Evolutionary conservation across 257 asterid species (phyloP), one percentile per base, ranked within the genome.

Genomic region (Petrea volubilis): DNA sequence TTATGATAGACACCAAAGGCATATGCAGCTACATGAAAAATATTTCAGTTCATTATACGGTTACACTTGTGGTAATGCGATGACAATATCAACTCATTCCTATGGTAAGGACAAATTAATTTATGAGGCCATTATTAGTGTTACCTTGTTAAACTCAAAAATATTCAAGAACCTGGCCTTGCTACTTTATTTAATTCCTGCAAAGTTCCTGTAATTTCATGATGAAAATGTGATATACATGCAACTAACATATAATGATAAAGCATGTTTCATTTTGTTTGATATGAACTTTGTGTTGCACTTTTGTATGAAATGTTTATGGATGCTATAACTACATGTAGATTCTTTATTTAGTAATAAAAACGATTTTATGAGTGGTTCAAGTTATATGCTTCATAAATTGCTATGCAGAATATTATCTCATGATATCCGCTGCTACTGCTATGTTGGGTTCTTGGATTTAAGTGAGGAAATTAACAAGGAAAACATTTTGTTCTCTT

Each of bases 221-320:
- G 18, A 70, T n/a, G 46, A 46, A 59, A 38, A 14, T 18, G 34
- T 38, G 56, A 51, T 17, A 9, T n/a, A 41, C 60, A 11, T 17
- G 60, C 40, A 46, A 24, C 31, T 71, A 31, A 71, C 14, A 20
- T 27, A 34, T 13, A 36, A 46, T 18, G 40, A 57, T 18, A 23
- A 47, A 28, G 57, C 60, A 58, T 25, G 29, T 58, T 43, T 49
- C 21, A 31, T 50, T 28, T 10, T 31, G 25, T 34, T n/a, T 63
- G 33, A 44, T 70, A 24, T 71, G 51, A 46, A 71, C 65, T 56
- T 12, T 40, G 15, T 29, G 36, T 28, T 60, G 72, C 73, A 64
- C 38, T 61, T 28, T 12, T 56, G 53, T 59, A 34, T 8, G 17
- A 25, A 49, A 7, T 61, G n/a, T 7, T 7, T 36, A 8, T 67